Evolutionary conservation across 805 yeast genomes (phyloP).

Genomic region (Candida ponderosae): DNA sequence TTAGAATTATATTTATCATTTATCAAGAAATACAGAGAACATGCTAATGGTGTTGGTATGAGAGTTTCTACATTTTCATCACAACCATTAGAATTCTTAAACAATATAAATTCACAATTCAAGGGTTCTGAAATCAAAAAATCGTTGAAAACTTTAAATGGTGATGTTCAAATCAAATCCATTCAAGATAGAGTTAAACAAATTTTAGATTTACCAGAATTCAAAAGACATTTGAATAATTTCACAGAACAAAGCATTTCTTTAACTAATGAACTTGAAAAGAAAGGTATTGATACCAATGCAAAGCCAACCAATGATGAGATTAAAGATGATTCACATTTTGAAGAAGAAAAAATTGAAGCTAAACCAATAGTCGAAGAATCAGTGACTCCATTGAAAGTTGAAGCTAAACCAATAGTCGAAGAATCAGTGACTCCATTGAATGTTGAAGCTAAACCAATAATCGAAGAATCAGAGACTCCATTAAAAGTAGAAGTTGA

Average conservation of each 20-base stretch:
- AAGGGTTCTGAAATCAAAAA: not conserved
- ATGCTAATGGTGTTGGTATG: slow-evolving; percentile 78
- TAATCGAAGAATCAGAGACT: not conserved
- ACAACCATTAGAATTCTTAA: not conserved
- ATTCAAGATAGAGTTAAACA: slow-evolving; percentile 53
- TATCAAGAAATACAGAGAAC: slow-evolving; percentile 42
- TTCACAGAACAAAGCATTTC: not conserved
- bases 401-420: not conserved
- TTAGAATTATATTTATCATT: slow-evolving; percentile 77
- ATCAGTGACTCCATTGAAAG: not conserved
- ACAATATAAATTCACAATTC: not conserved
- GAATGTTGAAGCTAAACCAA: not conserved
- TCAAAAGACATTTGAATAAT: slow-evolving; percentile 38
- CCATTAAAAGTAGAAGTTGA: not conserved
- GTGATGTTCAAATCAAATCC: slow-evolving; percentile 10
- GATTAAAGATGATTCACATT: not conserved
- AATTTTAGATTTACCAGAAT: slow-evolving; percentile 62
- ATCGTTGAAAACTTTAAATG: not conserved
- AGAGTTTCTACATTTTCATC: slow-evolving; percentile 46
- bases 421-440: not conserved
- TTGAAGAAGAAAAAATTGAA: slow-evolving; percentile 5
- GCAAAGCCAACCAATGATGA: no score
- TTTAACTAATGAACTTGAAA: no score
- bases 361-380: slow-evolving; percentile 2
- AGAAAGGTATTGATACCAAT: not conserved